A percentile compares a stretch with the other conserved stretches of the same genome.
Evolutionary conservation across 768 basidiomycete genomes (phyloP).

Genomic region (Leccinum truebloodii): DNA sequence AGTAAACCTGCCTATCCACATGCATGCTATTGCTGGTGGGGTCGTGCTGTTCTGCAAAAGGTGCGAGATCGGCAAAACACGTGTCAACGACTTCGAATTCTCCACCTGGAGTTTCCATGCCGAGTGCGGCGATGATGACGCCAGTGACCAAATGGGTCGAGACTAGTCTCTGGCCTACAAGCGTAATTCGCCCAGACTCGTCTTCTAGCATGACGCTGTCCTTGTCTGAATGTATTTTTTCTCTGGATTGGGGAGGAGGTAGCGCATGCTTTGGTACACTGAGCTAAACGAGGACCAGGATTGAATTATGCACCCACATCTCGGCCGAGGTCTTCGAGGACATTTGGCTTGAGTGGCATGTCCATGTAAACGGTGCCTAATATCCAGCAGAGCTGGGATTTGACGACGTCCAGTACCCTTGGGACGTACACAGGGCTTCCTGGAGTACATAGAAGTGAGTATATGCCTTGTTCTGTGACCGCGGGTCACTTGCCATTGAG

Average conservation of each 20-base stretch:
- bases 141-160: conserved; percentile 80
- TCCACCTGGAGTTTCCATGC: conserved; percentile 84
- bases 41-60: conserved; percentile 35
- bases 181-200: conserved; percentile 87
- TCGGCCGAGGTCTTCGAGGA: conserved; percentile 91
- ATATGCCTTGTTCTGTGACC: neutral
- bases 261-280: conserved; percentile 70
- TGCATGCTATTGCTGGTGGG: conserved; percentile 52
- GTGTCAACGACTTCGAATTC: conserved; percentile 94
- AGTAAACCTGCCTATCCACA: conserved; percentile 54
- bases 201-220: conserved; percentile 93
- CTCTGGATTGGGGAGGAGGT: conserved; percentile 73
- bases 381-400: conserved; percentile 84
- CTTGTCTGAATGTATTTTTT: conserved; percentile 73
- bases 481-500: conserved; percentile 38
- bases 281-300: conserved; percentile 6
- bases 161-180: conserved; percentile 74
- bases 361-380: conserved; percentile 98
- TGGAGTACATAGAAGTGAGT: conserved; percentile 30
- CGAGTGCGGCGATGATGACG: conserved; percentile 85
- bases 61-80: conserved; percentile 83
- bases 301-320: conserved; percentile 61
- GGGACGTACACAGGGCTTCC: conserved; percentile 72
- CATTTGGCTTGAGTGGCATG: conserved; percentile 98
- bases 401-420: conserved; percentile 83